Evolutionary conservation across 2,329 filamentous ascomycete species (phyloP), one percentile per base, ranked within the genome.

Genomic region (Trichoderma oligosporum): DNA sequence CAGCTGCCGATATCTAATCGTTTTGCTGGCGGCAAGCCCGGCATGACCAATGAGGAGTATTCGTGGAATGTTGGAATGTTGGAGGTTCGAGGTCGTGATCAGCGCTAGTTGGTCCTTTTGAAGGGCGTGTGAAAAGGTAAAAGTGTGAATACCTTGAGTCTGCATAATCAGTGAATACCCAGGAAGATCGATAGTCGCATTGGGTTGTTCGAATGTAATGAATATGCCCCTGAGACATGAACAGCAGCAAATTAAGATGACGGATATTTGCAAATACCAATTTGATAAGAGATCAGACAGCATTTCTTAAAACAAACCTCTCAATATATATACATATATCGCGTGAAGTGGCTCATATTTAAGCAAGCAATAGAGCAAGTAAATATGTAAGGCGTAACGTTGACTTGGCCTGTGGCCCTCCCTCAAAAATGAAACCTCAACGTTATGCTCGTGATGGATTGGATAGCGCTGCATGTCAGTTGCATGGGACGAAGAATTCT

Each of bases 1-100:
- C 18, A 27, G 53, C 33, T 41, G 44, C 25, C 24, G 24, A 47
- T 56, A 42, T 46, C 52, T 47, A 24, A 48, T 29, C 20, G n/a
- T n/a, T 18, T 12, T 31, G 16, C 22, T 9, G 18, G 35, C 16
- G 22, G 20, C 8, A 41, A 24, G 12, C 22, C 22, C 25, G 31
- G 11, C 9, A 36, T 36, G 16, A 31, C 22, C 14, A 38, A 16
- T 16, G 11, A 6, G 6, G 27, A 31, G n/a, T n/a, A 5, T 6
- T 31, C 27, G 4, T 12, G 29, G 35, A 4, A 8, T 14, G 9
- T 16, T 20, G 31, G 29, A 27, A 22, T 12, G 20, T 24, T 36
- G 31, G 27, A 29, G 14, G 33, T 20, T 47, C 22, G 31, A 33
- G 14, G 25, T 12, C 14, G 36, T 29, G n/a, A 48, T 5, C 20